Evolutionary conservation across 768 basidiomycete genomes (phyloP).

Genomic region (Auriscalpium vulgare): DNA sequence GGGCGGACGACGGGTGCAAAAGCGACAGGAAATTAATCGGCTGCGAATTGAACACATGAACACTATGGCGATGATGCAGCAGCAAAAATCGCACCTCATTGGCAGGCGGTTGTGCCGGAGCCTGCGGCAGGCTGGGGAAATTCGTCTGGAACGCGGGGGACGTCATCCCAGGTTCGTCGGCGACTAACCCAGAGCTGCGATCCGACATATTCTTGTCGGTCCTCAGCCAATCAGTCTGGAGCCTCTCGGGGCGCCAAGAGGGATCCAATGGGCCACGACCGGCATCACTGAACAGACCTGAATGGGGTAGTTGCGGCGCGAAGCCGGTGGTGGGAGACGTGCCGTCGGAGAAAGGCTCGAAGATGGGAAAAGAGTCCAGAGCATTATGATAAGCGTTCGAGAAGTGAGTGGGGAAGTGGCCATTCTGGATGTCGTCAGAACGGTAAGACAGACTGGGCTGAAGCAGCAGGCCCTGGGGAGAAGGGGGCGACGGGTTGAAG

Average conservation of each 20-base stretch:
- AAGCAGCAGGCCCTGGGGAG: conserved; percentile 33
- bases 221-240: conserved; percentile 36
- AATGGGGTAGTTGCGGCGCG: conserved; percentile 22
- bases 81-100: conserved; percentile 42
- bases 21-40: conserved; percentile 86
- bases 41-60: conserved; percentile 28
- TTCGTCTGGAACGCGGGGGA: conserved; percentile 9
- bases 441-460: conserved; percentile 33
- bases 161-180: conserved; percentile 14
- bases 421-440: conserved; percentile 17
- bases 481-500: conserved; percentile 21
- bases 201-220: conserved; percentile 25
- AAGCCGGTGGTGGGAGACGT: conserved; percentile 29
- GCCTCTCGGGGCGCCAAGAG: conserved; percentile 17
- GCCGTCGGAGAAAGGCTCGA: conserved; percentile 47
- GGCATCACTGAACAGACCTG: conserved; percentile 30
- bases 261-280: conserved; percentile 15
- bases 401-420: conserved; percentile 6
- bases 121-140: conserved; percentile 6
- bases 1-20: conserved; percentile 77
- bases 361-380: conserved; percentile 30
- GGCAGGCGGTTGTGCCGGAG: conserved; percentile 13
- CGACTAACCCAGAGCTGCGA: conserved; percentile 17
- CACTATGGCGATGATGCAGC: neutral
- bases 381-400: conserved; percentile 7